Evolutionary conservation across 1,284 basidiomycete genomes (phyloP).

Genomic region (Athelia psychrophila): DNA sequence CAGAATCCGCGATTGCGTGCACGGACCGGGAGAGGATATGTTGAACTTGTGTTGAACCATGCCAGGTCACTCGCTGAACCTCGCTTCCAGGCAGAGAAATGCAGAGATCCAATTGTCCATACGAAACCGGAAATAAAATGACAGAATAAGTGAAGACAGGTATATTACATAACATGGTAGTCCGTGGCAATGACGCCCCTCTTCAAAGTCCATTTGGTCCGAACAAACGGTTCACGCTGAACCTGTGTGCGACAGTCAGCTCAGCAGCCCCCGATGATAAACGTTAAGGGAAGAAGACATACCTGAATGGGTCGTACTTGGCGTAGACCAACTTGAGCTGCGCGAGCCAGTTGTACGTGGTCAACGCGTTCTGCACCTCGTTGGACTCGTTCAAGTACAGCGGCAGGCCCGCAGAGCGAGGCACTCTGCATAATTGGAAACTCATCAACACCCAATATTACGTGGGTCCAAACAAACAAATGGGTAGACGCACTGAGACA

Average conservation of each 20-base stretch:
- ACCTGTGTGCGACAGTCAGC: not conserved
- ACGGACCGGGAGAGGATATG: too few species aligned
- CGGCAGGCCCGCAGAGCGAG: constrained; percentile 30
- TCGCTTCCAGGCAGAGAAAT: too few species aligned
- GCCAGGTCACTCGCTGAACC: too few species aligned
- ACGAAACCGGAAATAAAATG: too few species aligned
- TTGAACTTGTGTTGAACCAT: too few species aligned
- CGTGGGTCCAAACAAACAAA: not conserved
- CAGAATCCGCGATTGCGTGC: too few species aligned
- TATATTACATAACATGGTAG: too few species aligned
- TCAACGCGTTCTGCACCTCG: constrained; percentile 31
- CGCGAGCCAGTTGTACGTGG: constrained; percentile 31
- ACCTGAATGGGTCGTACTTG: constrained; percentile 40
- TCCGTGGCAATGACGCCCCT: too few species aligned
- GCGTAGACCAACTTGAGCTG: constrained; percentile 30
- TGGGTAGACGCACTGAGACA: constrained; percentile 17
- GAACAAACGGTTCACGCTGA: not conserved
- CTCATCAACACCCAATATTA: not conserved
- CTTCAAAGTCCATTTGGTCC: not conserved
- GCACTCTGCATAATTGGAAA: constrained; percentile 18
- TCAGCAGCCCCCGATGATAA: not conserved
- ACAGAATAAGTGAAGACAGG: too few species aligned
- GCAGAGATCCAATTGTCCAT: too few species aligned
- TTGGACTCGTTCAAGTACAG: constrained; percentile 38
- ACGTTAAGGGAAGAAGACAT: constrained; percentile 2